Evolutionary conservation across 2,329 filamentous ascomycete genomes (phyloP).

Genomic region (Neophaeococcomyces mojaviensis): DNA sequence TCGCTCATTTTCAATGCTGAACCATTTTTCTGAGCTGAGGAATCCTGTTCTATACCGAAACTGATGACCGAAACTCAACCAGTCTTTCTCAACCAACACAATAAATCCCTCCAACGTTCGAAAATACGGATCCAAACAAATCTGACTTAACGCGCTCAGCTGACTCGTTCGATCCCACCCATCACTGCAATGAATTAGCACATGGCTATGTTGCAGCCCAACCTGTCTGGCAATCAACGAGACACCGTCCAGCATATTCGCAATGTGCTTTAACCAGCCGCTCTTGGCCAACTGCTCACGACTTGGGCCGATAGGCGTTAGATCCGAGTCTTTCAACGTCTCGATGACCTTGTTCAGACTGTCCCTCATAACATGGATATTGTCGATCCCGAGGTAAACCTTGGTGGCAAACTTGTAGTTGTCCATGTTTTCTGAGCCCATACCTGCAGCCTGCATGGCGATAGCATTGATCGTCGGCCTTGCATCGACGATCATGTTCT

Average conservation of each 20-base stretch:
- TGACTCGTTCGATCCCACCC: slow-evolving; percentile 98
- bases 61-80: slow-evolving; percentile 96
- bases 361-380: slow-evolving; percentile 95
- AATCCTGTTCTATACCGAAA: slow-evolving; percentile 88
- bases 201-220: slow-evolving; percentile 86
- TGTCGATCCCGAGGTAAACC: slow-evolving; percentile 90
- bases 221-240: slow-evolving; percentile 78
- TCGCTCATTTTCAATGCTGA: slow-evolving; percentile 74
- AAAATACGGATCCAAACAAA: slow-evolving; percentile 93
- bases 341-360: slow-evolving; percentile 84
- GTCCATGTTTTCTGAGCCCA: slow-evolving; percentile 96
- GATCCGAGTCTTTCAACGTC: slow-evolving; percentile 83
- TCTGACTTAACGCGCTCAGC: slow-evolving; percentile 79
- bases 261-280: slow-evolving; percentile 85
- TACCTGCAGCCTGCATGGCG: slow-evolving; percentile 85
- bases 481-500: slow-evolving; percentile 92
- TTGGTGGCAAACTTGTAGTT: slow-evolving; percentile 90
- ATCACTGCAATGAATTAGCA: slow-evolving; percentile 94
- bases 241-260: slow-evolving; percentile 73
- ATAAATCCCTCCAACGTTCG: slow-evolving; percentile 92
- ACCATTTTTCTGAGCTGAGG: slow-evolving; percentile 89
- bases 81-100: slow-evolving; percentile 91
- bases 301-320: slow-evolving; percentile 74
- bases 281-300: slow-evolving; percentile 74
- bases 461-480: slow-evolving; percentile 89